A percentile compares a stretch with the other conserved stretches of the same genome.
Evolutionary conservation across 2,329 filamentous ascomycete species (phyloP).

Genomic region (Colletotrichum brevisporum): DNA sequence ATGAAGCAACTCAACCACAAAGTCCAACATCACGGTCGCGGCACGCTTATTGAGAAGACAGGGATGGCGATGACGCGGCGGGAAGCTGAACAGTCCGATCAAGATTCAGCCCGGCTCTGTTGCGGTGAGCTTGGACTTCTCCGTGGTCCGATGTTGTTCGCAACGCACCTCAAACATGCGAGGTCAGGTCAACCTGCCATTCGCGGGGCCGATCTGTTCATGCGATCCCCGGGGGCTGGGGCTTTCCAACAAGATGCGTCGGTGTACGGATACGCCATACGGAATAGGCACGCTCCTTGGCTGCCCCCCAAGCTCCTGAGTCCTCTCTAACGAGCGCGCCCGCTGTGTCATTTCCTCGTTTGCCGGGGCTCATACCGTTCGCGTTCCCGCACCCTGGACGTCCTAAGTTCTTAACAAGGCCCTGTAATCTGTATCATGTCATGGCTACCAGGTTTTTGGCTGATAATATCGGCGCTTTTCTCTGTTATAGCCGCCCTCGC

Average conservation of each 20-base stretch:
- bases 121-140: slow-evolving; percentile 30
- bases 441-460: background rate
- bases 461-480: slow-evolving; percentile 17
- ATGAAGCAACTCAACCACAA: slow-evolving; percentile 25
- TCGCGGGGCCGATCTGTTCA: slow-evolving; percentile 39
- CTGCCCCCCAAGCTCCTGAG: background rate
- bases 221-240: slow-evolving; percentile 32
- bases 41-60: slow-evolving; percentile 13
- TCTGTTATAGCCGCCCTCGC: slow-evolving; percentile 13
- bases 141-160: slow-evolving; percentile 42
- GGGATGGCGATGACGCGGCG: background rate
- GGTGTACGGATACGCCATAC: background rate
- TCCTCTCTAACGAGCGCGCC: slow-evolving; percentile 4
- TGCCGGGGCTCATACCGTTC: slow-evolving; percentile 13
- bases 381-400: slow-evolving; percentile 11
- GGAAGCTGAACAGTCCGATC: slow-evolving; percentile 25
- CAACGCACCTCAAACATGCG: slow-evolving; percentile 48
- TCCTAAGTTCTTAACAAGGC: slow-evolving; percentile 10
- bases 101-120: slow-evolving; percentile 17
- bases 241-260: slow-evolving; percentile 20
- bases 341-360: slow-evolving; percentile 12
- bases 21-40: slow-evolving; percentile 23
- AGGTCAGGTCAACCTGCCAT: slow-evolving; percentile 30
- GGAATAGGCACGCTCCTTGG: too few species aligned
- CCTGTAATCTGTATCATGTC: background rate